Evolutionary conservation across 1,284 basidiomycete species (phyloP), one percentile per base, ranked within the genome.

Genomic region (Puccinia novopanici): DNA sequence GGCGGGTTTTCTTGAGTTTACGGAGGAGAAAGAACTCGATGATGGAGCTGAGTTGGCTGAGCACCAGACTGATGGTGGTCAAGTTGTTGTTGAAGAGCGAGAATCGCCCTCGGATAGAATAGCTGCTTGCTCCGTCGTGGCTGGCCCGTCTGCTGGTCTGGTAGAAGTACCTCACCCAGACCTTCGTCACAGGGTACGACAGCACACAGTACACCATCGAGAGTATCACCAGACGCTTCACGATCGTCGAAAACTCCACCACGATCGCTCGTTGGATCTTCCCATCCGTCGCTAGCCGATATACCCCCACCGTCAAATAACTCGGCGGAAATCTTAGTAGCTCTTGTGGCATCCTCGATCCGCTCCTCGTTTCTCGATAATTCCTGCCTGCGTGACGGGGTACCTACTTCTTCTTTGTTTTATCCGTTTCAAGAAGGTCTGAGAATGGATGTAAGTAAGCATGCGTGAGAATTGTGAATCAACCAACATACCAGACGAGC

Each of bases 21-120:
- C 90, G 89, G 70, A 89, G 88, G 73, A 95, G 89, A 86, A 94
- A 94, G 87, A 92, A 94, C 9, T 88, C 88, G 75, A 94, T 88
- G 80, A 95, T 91, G 40, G 86, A 86, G 0, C 91, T 91, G 50
- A 92, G 84, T 86, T 95, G 93, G 2, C 89, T 87, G 8, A 91
- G 89, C 6, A 94, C 85, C 81, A 93, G 88, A 80, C 93, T 87
- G 22, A 92, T 84, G 0, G 92, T 89, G 6, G 92, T 92, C 84
- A 93, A 92, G 45, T 30, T 72, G 22, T 24, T 6, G 40, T 72
- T 10, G 3, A 68, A 63, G 45, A 79, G 40, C n/a, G 37, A 76
- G 37, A 50, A 5, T 55, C 10, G 8, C 15, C 30, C 40, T 77
- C 75, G 13, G 61, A 65, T 40, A 34, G 70, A n/a, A n/a, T n/a